phyloP scores from a whole-genome alignment of 148 eudicot species.

The Hydrangea macrophylla region DNA sequence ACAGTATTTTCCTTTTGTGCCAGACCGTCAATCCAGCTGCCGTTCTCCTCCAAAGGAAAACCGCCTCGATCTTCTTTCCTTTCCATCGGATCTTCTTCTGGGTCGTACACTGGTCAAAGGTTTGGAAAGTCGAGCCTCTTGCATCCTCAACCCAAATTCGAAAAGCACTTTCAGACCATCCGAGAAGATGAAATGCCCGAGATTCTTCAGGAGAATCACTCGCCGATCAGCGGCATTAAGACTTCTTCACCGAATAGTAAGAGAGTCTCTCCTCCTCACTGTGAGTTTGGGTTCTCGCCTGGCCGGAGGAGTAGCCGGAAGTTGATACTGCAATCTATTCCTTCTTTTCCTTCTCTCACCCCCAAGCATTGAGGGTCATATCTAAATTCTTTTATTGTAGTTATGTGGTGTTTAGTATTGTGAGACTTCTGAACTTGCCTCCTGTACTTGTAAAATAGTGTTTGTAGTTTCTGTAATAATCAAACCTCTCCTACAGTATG shows the following conservation, averaged over 20 bases:
- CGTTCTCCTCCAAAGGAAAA: conserved; percentile 61
- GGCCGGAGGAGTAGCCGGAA: conserved; percentile 68
- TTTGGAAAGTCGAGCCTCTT: conserved; percentile 40
- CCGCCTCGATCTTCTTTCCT: conserved; percentile 58
- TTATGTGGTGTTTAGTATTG: not conserved
- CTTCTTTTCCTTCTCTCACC: conserved; percentile 81
- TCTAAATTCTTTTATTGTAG: conserved; percentile 1
- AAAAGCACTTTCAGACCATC: conserved; percentile 31
- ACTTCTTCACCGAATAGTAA: conserved; percentile 68
- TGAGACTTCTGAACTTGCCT: not conserved
- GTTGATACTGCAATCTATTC: conserved; percentile 77
- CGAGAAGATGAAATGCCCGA: conserved; percentile 64
- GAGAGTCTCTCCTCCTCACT: conserved; percentile 83
- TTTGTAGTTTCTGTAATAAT: not conserved
- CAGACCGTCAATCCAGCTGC: conserved; percentile 46
- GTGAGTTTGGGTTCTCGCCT: conserved; percentile 36
- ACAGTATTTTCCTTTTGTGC: not conserved
- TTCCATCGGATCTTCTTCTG: conserved; percentile 36
- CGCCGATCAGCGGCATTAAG: conserved; percentile 56
- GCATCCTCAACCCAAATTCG: conserved; percentile 37
- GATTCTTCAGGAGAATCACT: conserved; percentile 48
- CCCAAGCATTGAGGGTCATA: conserved; percentile 39
- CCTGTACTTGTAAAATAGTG: conserved; percentile 27
- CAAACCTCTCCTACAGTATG: not conserved
- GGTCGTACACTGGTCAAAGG: conserved; percentile 22